phyloP scores from a whole-genome alignment of 371 early-diverging fungal genomes.

The Globomyces sp. region DNA sequence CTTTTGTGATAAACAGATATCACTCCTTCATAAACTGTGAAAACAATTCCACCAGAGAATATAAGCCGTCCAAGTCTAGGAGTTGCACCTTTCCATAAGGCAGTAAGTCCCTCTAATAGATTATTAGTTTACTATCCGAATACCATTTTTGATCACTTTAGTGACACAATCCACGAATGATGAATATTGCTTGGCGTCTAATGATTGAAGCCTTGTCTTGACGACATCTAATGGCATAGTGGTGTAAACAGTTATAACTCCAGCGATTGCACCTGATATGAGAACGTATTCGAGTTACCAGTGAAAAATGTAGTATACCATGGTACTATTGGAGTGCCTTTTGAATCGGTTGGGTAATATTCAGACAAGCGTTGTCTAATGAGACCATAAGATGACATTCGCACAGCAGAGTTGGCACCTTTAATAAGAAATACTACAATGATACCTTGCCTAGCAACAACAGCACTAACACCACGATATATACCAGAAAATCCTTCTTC shows the following conservation, averaged over 20 bases:
- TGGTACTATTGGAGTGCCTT: constrained; percentile 47
- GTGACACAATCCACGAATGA: constrained; percentile 72
- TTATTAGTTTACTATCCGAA: too few relatives aligned
- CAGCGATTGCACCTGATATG: constrained; percentile 60
- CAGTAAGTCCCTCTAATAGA: constrained; percentile 59
- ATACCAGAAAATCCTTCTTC: constrained; percentile 81
- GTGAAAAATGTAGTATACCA: constrained; percentile 67
- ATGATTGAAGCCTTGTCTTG: constrained; percentile 91
- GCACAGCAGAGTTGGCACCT: constrained; percentile 89
- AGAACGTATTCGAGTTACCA: constrained; percentile 46
- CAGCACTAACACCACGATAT: constrained; percentile 86
- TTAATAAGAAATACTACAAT: constrained; percentile 88
- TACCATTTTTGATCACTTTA: constrained; percentile 62
- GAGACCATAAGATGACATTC: constrained; percentile 81
- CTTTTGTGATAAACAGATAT: constrained; percentile 32
- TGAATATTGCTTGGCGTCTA: constrained; percentile 68
- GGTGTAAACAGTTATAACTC: constrained; percentile 84
- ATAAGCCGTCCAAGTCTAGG: constrained; percentile 83
- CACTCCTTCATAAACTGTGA: constrained; percentile 85
- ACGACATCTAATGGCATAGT: constrained; percentile 95
- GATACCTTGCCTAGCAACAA: constrained; percentile 86
- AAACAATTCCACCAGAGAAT: constrained; percentile 93
- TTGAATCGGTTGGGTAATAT: constrained; percentile 32
- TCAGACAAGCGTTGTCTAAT: constrained; percentile 57
- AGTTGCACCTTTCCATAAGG: constrained; percentile 91